Percentiles rank a stretch among this genome's conserved stretches.
These are phyloP conservation scores for Trametes sanguinea DNA, from an alignment of 768 basidiomycete genomes.

Conservation along the genomic window DNA sequence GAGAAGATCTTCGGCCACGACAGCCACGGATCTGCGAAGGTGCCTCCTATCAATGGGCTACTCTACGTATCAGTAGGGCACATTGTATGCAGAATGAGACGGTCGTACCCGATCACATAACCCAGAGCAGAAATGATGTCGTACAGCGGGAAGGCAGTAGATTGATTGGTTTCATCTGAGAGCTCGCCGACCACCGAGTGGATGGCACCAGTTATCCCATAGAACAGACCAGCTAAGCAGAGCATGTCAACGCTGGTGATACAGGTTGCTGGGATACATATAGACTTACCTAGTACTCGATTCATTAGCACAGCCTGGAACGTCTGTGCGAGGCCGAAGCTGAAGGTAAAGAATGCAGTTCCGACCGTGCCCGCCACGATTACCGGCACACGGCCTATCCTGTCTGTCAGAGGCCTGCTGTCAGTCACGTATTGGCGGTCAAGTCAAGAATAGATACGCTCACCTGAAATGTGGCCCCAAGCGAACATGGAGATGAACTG, in stretches of 20 bases:
- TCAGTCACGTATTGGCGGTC: not conserved
- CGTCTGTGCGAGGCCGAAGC: slow-evolving; percentile 60
- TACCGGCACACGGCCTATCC: slow-evolving; percentile 63
- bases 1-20: slow-evolving; percentile 48
- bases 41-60: slow-evolving; percentile 65
- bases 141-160: slow-evolving; percentile 58
- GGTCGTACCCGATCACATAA: slow-evolving; percentile 52
- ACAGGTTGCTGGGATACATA: not conserved
- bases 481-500: slow-evolving; percentile 60
- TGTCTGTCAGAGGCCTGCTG: slow-evolving; percentile 39
- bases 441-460: not conserved
- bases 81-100: not conserved
- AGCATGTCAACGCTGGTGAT: not conserved
- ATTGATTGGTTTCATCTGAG: slow-evolving; percentile 63
- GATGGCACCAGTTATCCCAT: slow-evolving; percentile 42
- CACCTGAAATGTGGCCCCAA: slow-evolving; percentile 58
- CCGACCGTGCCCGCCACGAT: slow-evolving; percentile 54
- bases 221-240: slow-evolving; percentile 27
- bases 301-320: slow-evolving; percentile 47
- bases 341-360: slow-evolving; percentile 48
- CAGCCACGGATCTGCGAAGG: slow-evolving; percentile 52
- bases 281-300: slow-evolving; percentile 42
- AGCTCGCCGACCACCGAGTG: slow-evolving; percentile 44
- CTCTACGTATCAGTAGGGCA: not conserved
- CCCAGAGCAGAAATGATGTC: slow-evolving; percentile 61